Percentiles rank a stretch among this genome's conserved stretches.
Evolutionary conservation across 192 early-diverging fungal genomes (phyloP).

Genomic region (Coemansia umbellata): DNA sequence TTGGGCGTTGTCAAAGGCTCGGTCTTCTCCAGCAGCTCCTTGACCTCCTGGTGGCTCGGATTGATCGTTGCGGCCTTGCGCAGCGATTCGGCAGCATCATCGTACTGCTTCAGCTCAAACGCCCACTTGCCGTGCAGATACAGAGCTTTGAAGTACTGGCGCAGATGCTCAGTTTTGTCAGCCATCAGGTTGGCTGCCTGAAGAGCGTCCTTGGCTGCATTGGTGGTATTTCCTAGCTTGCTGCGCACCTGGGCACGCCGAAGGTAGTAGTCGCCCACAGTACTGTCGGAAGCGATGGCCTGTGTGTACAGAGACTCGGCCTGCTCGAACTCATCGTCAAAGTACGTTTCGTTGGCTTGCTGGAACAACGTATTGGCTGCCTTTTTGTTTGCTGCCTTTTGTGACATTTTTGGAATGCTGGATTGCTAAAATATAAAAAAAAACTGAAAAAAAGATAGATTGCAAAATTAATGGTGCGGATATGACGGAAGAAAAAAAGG

Average conservation of each 20-base stretch:
- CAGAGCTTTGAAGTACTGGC: conserved; percentile 63
- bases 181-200: conserved; percentile 56
- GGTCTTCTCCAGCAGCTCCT: conserved; percentile 30
- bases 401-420: neutral
- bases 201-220: conserved; percentile 65
- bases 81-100: conserved; percentile 56
- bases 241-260: conserved; percentile 62
- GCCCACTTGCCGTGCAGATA: conserved; percentile 59
- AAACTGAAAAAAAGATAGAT: no score
- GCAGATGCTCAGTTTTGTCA: conserved; percentile 45
- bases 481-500: no score
- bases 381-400: conserved; percentile 20
- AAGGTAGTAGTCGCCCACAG: conserved; percentile 60
- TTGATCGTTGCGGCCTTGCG: conserved; percentile 60
- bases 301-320: conserved; percentile 67
- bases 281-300: conserved; percentile 61
- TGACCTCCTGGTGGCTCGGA: conserved; percentile 45
- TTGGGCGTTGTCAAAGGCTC: conserved; percentile 43
- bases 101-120: conserved; percentile 55
- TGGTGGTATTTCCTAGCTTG: conserved; percentile 58
- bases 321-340: conserved; percentile 73
- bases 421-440: neutral
- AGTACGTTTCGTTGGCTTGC: conserved; percentile 71
- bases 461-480: no score
- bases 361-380: conserved; percentile 30